Base-by-base conservation (phyloP, 345 rosid species). In the Syzygium jambos region DNA sequence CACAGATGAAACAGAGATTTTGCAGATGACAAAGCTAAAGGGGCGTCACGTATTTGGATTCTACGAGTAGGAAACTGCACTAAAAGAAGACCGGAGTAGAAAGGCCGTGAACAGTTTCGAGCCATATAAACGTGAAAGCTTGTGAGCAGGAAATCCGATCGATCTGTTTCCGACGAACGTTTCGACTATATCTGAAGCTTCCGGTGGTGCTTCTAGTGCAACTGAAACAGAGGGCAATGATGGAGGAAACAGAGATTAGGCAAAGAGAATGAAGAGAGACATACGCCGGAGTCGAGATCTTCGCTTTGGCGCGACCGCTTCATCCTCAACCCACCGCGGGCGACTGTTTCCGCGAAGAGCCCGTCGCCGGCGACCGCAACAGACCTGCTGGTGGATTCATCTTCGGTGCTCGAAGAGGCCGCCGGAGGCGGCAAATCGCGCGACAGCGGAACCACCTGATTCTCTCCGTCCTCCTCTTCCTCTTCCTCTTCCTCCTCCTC, bases 361-460 rank as follows among this genome's bases (percentile, higher is more conserved):
- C 80, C 80, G 10, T 88, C 93, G 25, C 80, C 59, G 51, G 52
- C n/a, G 14, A 73, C 82, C 49, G 82, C 49, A 0, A 73, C 38
- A 0, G 82, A 38, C 82, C 82, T 73, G 38, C 25, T 73, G 49
- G 49, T 73, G 21, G 88, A 88, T 46, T 89, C 96, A 38, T 88
- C 92, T 82, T 90, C 85, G 14, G 91, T 89, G 53, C 92, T 90
- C 19, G 95, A 94, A 88, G 94, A 93, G 85, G 93, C 87, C 65
- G 55, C 89, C 83, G 95, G 95, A 27, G 91, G 92, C 84, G 89
- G 87, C 46, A 89, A 73, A 46, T 85, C 78, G 52, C 78, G 91
- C 30, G 95, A 91, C 96, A 93, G 94, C 5, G 99, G 99, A 46
- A 96, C 98, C 88, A 96, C 98, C 87, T 95, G 99, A 90, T 95